Conservation (phyloP, 75 land plant species). For the Pseudotsuga menziesii region DNA sequence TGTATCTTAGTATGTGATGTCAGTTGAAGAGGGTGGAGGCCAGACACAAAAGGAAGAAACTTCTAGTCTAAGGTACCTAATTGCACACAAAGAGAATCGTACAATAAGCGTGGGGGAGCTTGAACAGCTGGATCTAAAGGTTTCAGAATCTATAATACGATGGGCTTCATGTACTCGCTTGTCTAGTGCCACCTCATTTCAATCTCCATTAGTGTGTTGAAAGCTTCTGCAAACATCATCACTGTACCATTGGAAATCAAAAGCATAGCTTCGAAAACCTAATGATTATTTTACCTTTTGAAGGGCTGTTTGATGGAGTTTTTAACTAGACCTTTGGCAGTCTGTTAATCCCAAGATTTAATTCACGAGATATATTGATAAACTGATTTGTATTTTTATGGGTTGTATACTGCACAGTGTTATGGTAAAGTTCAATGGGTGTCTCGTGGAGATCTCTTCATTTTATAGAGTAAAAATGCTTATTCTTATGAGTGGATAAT, state of each 20-base stretch:
- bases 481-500: background rate
- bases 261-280: too few relatives aligned
- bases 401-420: background rate
- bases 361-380: background rate
- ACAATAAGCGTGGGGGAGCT: slow-evolving; percentile 59
- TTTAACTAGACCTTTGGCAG: slow-evolving; percentile 1
- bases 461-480: background rate
- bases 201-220: slow-evolving; percentile 58
- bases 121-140: slow-evolving; percentile 51
- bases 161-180: slow-evolving; percentile 65
- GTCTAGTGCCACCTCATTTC: slow-evolving; percentile 40
- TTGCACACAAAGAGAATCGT: slow-evolving; percentile 32
- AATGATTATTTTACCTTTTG: background rate
- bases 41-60: slow-evolving; percentile 11
- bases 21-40: slow-evolving; percentile 2
- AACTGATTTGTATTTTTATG: slow-evolving; percentile 4
- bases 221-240: too few relatives aligned
- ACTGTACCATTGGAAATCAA: too few relatives aligned
- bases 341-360: background rate
- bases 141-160: slow-evolving; percentile 54
- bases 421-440: background rate
- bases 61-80: slow-evolving; percentile 12
- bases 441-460: background rate
- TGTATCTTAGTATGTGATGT: slow-evolving; percentile 11
- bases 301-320: slow-evolving; percentile 7